phyloP scores from a whole-genome alignment of 1,284 basidiomycete species.

The Leccinum pachyderme region DNA sequence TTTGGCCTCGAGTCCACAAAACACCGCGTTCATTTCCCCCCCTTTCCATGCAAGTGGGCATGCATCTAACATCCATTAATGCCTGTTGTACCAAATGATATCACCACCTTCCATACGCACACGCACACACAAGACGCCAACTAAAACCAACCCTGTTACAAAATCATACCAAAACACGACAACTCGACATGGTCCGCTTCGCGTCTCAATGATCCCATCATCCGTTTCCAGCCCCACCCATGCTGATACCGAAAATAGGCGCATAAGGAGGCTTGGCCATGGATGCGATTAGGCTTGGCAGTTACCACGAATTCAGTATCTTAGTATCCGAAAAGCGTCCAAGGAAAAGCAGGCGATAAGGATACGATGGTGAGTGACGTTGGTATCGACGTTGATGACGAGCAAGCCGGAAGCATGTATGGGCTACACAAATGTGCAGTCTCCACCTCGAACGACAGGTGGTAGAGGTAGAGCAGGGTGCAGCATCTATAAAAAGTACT shows the following conservation, averaged over 20 bases:
- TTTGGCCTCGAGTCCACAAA: neutral
- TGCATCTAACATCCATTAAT: neutral
- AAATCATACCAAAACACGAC: constrained; percentile 3
- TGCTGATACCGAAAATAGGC: neutral
- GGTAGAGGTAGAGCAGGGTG: neutral
- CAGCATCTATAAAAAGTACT: constrained; percentile 58
- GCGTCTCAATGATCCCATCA: constrained; percentile 1
- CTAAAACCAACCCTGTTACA: constrained; percentile 1
- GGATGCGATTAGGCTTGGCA: constrained; percentile 1
- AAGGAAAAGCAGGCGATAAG: neutral
- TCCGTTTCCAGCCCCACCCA: constrained; percentile 2
- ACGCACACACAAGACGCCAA: neutral
- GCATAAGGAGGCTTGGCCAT: neutral
- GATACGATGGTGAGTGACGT: constrained; percentile 3
- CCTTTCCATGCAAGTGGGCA: neutral
- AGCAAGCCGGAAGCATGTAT: neutral
- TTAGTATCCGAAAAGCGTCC: constrained; percentile 11
- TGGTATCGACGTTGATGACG: constrained; percentile 1
- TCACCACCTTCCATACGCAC: neutral
- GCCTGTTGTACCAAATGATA: no score
- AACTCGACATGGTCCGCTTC: neutral
- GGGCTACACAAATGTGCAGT: constrained; percentile 1
- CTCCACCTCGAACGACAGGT: constrained; percentile 2
- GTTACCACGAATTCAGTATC: constrained; percentile 5
- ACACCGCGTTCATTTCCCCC: neutral